Evolutionary conservation across 805 yeast species (phyloP), one percentile per base, ranked within the genome.

Genomic region (Myxozyma melibiosi): DNA sequence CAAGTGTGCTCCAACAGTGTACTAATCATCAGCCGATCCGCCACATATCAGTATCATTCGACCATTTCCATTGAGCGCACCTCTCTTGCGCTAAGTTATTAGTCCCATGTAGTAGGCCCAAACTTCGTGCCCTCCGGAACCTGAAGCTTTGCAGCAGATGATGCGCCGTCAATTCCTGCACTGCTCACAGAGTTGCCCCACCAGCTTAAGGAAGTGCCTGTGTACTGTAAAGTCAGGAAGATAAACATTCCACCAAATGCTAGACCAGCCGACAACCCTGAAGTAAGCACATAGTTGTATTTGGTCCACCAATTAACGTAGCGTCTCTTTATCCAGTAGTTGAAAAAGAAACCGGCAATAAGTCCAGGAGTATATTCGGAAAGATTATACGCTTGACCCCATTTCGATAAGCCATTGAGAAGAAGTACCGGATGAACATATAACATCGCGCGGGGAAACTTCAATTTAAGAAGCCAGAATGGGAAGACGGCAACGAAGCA

Each of bases 221-320:
- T 24, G 63, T 73, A 78, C 55, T 71, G 71, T 5, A 74, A 73
- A 1, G 73, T 66, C 65, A 83, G 74, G 65, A 84, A 84, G 11
- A 85, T 78, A 25, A 83, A 53, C 50, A 85, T 71, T 1, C 86
- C 80, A 30, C 85, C 78, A 61, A 83, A 76, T 0, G 88, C 88
- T 14, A 85, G 78, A 1, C 89, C 89, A 4, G 85, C 80, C 40
- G 85, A 84, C 22, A 86, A 70, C 1, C 83, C 90, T 27, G 86
- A 83, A 18, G 87, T 79, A 50, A 86, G 72, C 2, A 84, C 78
- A 67, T 83, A 84, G 68, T 84, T 85, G 69, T 85, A 86, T 70
- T 84, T 85, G 37, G 84, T 83, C 90, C 90, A 85, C 90, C 90
- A 86, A 43, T 77, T 71, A 47, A 80, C 74, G 72, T 81, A 83